Base-by-base conservation (phyloP, 352 stramenopile species). In the Globisporangium paroecandrum region DNA sequence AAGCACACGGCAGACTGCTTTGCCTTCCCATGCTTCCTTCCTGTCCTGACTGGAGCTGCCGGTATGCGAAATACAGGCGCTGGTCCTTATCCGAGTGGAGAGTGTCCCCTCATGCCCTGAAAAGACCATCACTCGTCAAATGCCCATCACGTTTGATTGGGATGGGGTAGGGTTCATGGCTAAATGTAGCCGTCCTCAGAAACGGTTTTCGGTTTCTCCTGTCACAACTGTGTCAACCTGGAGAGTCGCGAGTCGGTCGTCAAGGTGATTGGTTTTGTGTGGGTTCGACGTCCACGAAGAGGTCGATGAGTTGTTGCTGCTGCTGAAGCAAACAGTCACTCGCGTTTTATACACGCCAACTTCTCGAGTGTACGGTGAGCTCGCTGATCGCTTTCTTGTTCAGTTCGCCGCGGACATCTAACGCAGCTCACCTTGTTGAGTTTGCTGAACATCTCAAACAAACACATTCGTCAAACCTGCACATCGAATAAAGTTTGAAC, bases 191-290 rank as follows among this genome's bases (percentile, higher is more conserved):
- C 47, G 6, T 61, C 46, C 55, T 46, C 55, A 60, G 27, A 60
- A 60, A 60, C 55, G 6, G 55, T 60, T 60, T 60, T 32, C 15
- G 15, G 1, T 58, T 58, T 8, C 51, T 34, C 38, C 38, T 46
- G 38, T 46, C 38, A 46, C 12, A 1, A 6, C 38, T 15, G 13
- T 36, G 38, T 46, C 38, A 46, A 15, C 15, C 12, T 46, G 12
- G 12, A 41, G 27, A 32, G 27, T 32, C 27, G 27, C 27, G 34
- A 13, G 34, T 41, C 9, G 9, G 10, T 41, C 0, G 34, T 13
- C 34, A 41, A 41, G 2, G 34, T 13, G 34, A 41, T 36, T 36
- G 25, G 53, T 10, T 41, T 22, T 59, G 15, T 43, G 54, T 20
- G 34, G 12, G 24, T 22, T 15, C 34, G 34, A 41, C 10, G 34